Conservation (phyloP, 805 yeast genomes). For the Candida piceae region DNA sequence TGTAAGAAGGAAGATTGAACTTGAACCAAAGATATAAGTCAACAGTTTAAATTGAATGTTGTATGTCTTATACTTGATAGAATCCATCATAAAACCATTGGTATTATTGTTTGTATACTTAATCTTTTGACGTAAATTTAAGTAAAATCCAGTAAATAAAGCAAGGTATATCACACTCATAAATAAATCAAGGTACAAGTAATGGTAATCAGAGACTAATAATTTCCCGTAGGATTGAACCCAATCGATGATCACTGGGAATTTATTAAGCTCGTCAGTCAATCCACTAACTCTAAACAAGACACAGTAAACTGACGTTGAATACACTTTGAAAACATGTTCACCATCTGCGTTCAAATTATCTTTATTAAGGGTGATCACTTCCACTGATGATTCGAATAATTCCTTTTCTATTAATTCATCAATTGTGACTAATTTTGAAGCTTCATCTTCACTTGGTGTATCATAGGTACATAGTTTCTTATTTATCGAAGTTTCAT, state of each 20-base stretch:
- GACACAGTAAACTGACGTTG: constrained; percentile 25
- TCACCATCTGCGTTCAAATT: constrained; percentile 1
- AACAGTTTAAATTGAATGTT: constrained; percentile 25
- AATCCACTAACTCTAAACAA: constrained; percentile 17
- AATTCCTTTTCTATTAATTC: constrained; percentile 16
- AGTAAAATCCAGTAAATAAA: constrained; percentile 11
- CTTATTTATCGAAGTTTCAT: constrained; percentile 21
- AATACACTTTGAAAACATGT: constrained; percentile 13
- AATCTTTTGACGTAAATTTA: constrained; percentile 11
- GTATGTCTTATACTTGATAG: constrained; percentile 15
- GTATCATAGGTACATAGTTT: constrained; percentile 20
- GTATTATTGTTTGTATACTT: constrained; percentile 16
- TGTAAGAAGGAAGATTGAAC: constrained; percentile 15
- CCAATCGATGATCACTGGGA: constrained; percentile 26
- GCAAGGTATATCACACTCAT: constrained; percentile 19
- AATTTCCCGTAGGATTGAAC: constrained; percentile 29
- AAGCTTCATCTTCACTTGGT: constrained; percentile 7
- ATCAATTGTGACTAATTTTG: constrained; percentile 7
- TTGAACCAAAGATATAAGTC: constrained; percentile 13
- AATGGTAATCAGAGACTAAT: constrained; percentile 25
- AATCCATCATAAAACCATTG: constrained; percentile 12
- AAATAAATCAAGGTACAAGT: constrained; percentile 19
- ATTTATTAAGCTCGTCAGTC: constrained; percentile 1
- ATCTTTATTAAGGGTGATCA: constrained; percentile 7
- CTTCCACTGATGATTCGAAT: constrained; percentile 15